These are phyloP conservation scores for Anaeramoeba flamelloides DNA, from an alignment of 78 protist genomes.

Conservation along the genomic window DNA sequence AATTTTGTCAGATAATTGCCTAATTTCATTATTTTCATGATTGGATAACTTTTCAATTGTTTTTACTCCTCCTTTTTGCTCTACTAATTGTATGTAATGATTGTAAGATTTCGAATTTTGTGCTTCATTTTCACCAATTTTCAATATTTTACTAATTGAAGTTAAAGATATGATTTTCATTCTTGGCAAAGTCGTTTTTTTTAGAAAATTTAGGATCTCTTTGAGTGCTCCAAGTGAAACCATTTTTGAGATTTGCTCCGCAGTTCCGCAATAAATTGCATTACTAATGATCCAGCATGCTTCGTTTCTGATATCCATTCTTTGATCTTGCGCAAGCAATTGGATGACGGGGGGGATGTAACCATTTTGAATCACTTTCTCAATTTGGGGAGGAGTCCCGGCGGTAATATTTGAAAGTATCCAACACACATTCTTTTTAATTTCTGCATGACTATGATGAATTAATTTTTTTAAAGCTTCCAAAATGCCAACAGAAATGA, in stretches of 20 bases:
- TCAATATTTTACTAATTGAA: too few relatives aligned
- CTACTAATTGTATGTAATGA: slow-evolving; percentile 25
- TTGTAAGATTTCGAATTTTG: too few relatives aligned
- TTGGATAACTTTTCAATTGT: slow-evolving; percentile 60
- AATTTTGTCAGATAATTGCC: slow-evolving; percentile 45
- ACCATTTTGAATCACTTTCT: slow-evolving; percentile 61
- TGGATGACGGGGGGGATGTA: slow-evolving; percentile 51
- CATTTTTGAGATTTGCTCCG: slow-evolving; percentile 45
- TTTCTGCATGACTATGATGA: too few relatives aligned
- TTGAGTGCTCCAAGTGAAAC: slow-evolving; percentile 79
- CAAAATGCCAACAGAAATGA: too few relatives aligned
- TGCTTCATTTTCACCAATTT: too few relatives aligned
- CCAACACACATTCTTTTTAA: slow-evolving; percentile 97
- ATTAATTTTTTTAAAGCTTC: too few relatives aligned
- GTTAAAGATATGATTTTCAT: too few relatives aligned
- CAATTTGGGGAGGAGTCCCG: slow-evolving; percentile 70
- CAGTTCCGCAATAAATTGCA: slow-evolving; percentile 66
- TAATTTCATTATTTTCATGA: slow-evolving; percentile 52
- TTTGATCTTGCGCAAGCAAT: slow-evolving; percentile 32
- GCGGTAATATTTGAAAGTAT: slow-evolving; percentile 90
- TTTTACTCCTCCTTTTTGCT: slow-evolving; percentile 61
- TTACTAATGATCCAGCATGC: slow-evolving; percentile 93
- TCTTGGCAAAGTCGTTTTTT: too few relatives aligned
- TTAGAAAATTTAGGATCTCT: slow-evolving; percentile 51
- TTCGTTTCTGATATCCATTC: slow-evolving; percentile 71